These are phyloP conservation scores for Neonothopanus nambi DNA, from an alignment of 1,284 basidiomycete genomes.

Conservation along the genomic window DNA sequence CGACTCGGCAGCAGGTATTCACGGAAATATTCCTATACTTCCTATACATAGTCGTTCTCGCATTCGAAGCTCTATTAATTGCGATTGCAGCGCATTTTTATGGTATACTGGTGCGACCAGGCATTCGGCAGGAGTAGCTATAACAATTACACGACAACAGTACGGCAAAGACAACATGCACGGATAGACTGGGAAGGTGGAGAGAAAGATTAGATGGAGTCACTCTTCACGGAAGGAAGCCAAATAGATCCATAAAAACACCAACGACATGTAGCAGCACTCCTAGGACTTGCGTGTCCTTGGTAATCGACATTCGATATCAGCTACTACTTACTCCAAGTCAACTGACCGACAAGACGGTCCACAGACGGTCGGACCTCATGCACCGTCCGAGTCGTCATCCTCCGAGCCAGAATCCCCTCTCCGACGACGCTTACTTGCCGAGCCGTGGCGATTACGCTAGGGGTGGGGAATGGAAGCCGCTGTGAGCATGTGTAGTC, in stretches of 20 bases:
- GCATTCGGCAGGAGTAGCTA: too few species aligned
- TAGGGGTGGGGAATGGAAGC: constrained; percentile 32
- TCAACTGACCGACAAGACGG: too few species aligned
- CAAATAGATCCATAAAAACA: too few species aligned
- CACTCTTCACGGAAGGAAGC: too few species aligned
- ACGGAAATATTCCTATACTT: constrained; percentile 28
- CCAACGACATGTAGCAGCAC: too few species aligned
- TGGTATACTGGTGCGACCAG: background rate
- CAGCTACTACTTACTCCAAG: too few species aligned
- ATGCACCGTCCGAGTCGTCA: constrained; percentile 43
- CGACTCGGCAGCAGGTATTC: constrained; percentile 32
- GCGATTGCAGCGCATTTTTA: background rate
- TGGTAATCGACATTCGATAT: too few species aligned
- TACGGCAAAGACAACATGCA: background rate
- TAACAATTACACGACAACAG: background rate
- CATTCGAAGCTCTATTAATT: background rate
- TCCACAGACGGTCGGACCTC: too few species aligned
- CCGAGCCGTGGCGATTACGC: constrained; percentile 70
- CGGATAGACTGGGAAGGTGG: background rate
- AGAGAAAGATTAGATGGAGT: background rate
- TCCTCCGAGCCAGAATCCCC: constrained; percentile 47
- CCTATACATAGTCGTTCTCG: background rate
- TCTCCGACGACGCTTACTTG: constrained; percentile 54
- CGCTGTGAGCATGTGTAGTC: constrained; percentile 23
- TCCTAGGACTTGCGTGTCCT: too few species aligned